phyloP scores from a whole-genome alignment of 495 filamentous ascomycete genomes.

The Penicillium crystallinum region DNA sequence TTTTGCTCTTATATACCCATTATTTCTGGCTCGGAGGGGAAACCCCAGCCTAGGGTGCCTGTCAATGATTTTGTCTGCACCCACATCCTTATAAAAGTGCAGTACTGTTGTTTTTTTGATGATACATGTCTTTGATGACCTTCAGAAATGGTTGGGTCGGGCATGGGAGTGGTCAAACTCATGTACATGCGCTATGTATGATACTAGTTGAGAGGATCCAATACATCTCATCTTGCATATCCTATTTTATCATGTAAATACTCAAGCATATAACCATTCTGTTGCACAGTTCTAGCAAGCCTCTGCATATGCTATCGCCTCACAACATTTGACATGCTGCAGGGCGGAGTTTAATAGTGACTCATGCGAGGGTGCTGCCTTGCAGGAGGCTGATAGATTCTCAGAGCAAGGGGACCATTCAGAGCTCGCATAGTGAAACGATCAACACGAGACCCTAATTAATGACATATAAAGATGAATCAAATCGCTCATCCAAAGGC shows the following conservation, averaged over 20 bases:
- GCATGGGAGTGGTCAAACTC: slow-evolving; percentile 1
- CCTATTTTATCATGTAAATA: background rate
- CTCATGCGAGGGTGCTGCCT: slow-evolving; percentile 4
- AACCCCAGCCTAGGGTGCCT: background rate
- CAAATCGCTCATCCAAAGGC: background rate
- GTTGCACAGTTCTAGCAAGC: background rate
- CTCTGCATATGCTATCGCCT: background rate
- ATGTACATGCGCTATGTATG: slow-evolving; percentile 9
- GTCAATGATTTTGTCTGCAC: background rate
- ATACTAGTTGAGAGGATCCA: background rate
- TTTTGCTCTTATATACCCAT: slow-evolving; percentile 15
- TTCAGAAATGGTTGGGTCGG: slow-evolving; percentile 3
- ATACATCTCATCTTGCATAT: background rate
- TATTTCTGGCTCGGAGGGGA: slow-evolving; percentile 3
- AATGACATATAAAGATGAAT: background rate
- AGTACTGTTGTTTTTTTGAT: slow-evolving; percentile 5
- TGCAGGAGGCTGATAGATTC: slow-evolving; percentile 3
- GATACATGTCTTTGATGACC: slow-evolving; percentile 12
- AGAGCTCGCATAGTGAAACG: background rate
- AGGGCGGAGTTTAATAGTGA: slow-evolving; percentile 2
- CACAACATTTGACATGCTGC: background rate
- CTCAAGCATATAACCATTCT: background rate
- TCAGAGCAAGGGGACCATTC: background rate
- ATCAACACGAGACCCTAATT: background rate
- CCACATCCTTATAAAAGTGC: background rate